Conservation (phyloP, 495 filamentous ascomycete species). For the Beverwykella pulmonaria region DNA sequence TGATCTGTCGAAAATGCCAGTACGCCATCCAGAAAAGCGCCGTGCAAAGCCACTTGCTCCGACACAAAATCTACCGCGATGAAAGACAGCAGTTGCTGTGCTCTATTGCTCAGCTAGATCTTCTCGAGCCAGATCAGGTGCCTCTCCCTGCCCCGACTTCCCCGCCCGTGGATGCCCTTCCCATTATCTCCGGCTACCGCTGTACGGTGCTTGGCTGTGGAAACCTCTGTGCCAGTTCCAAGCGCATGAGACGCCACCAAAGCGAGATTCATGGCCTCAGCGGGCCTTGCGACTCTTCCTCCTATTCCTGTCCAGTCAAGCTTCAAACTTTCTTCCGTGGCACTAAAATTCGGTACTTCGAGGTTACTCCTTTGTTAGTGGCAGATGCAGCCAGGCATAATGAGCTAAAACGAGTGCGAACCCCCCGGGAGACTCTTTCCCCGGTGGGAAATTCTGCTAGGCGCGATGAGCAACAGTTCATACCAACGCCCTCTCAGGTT, state of each 20-base stretch:
- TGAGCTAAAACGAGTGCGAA: neutral
- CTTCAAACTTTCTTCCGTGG: slow-evolving; percentile 48
- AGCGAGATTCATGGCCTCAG: slow-evolving; percentile 43
- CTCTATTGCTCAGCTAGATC: slow-evolving; percentile 38
- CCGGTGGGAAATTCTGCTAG: no score
- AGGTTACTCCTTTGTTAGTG: slow-evolving; percentile 28
- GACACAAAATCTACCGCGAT: slow-evolving; percentile 47
- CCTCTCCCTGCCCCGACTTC: slow-evolving; percentile 35
- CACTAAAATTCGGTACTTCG: slow-evolving; percentile 48
- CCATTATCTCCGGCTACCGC: slow-evolving; percentile 41
- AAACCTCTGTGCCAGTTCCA: slow-evolving; percentile 43
- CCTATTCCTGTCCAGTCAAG: slow-evolving; percentile 33
- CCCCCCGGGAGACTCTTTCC: no score
- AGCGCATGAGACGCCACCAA: slow-evolving; percentile 45
- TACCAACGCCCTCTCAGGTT: neutral
- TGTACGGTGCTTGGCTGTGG: slow-evolving; percentile 40
- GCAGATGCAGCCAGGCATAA: neutral
- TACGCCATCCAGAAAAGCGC: slow-evolving; percentile 50
- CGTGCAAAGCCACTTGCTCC: slow-evolving; percentile 44
- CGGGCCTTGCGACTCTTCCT: slow-evolving; percentile 13
- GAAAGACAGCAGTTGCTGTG: slow-evolving; percentile 40
- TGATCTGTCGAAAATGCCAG: slow-evolving; percentile 48
- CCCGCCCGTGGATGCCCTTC: slow-evolving; percentile 39
- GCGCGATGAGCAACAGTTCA: neutral
- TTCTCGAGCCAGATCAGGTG: slow-evolving; percentile 43